Base-by-base conservation (phyloP, 129 eudicot species). In the Artemisia tridentata region DNA sequence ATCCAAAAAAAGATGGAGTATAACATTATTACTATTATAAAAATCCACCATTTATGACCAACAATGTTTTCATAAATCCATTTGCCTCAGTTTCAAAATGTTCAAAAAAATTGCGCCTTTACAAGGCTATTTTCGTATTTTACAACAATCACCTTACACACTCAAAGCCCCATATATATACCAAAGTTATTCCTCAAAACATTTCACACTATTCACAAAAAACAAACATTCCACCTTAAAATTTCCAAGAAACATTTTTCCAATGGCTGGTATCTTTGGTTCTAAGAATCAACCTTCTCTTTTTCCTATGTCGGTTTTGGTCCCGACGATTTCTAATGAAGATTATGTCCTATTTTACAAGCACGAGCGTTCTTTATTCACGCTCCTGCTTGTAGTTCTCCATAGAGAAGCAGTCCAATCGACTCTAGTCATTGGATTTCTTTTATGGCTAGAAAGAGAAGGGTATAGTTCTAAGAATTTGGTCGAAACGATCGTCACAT, bases 381-480 rank as follows among this genome's bases (percentile, higher is more conserved):
- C 85, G 5, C 25, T 57, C 5, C 45, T 85, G 56, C 53, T 77
- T 20, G 67, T 18, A 12, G 9, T 17, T 20, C 85, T 79, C 0
- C 79, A 65, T 9, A 76, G 83, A 9, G 79, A 82, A 53, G 85
- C 80, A 18, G 50, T 31, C 15, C 83, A 82, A 12, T 76, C 87
- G 14, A 78, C 77, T 50, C 63, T 69, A 11, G 74, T 80, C 3
- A 79, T 79, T 76, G 90, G 82, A 1, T 82, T 82, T 54, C 75
- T 73, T 11, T 16, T 85, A 47, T 85, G 87, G 83, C 76, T 85
- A 0, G 86, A 85, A 75, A 80, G 79, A 56, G 81, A 80, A 53
- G 65, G 69, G 0, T 68, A 57, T 5, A 6, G 45, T 46, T 65
- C 59, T 12, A 17, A 62, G 60, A 73, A 56, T 43, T 2, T 80